Base-by-base conservation (phyloP, 2,329 filamentous ascomycete genomes). In the Verticillium longisporum region DNA sequence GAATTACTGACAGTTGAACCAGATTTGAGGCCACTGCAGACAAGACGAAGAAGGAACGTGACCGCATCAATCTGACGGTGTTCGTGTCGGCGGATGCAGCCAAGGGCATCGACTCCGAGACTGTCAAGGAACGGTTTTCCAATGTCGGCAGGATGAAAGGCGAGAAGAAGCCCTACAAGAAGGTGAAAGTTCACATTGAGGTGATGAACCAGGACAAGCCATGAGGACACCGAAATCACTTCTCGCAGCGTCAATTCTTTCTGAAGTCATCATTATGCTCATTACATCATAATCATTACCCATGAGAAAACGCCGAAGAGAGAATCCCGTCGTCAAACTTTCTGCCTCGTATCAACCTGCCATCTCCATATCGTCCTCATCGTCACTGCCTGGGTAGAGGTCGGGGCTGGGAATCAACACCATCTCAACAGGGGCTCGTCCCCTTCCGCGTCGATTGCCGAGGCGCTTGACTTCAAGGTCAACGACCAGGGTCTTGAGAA, bases 61-160 rank as follows among this genome's bases (percentile, higher is more conserved):
- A 61, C 37, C 32, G 61, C 6, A 65, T 79, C 56, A 62, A 68
- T n/a, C 67, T 80, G 36, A 69, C 67, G 11, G 72, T 80, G 21
- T 67, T 66, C 36, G 62, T 80, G 38, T 67, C 68, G 54, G 60
- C 70, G 56, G 63, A 69, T 21, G 68, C 68, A 45, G 66, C 65
- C 6, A 65, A 68, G 56, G 71, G 71, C 31, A 57, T 78, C 55
- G 68, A 74, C 60, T 59, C 70, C n/a, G 67, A 73, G 55, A 69
- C 72, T 11, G 62, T 80, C 55, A 56, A 56, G 57, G 62, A 58
- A 9, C 59, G 63, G 33, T 58, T 65, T 18, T 50, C 56, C 10
- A 60, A 59, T 13, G 60, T 64, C 34, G 62, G 62, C 2, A 64
- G 62, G 59, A 57, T 62, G 45, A 65, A 61, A 58, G 62, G 62